Conservation (phyloP, 2,329 filamentous ascomycete species). For the Neonectria ditissima region DNA sequence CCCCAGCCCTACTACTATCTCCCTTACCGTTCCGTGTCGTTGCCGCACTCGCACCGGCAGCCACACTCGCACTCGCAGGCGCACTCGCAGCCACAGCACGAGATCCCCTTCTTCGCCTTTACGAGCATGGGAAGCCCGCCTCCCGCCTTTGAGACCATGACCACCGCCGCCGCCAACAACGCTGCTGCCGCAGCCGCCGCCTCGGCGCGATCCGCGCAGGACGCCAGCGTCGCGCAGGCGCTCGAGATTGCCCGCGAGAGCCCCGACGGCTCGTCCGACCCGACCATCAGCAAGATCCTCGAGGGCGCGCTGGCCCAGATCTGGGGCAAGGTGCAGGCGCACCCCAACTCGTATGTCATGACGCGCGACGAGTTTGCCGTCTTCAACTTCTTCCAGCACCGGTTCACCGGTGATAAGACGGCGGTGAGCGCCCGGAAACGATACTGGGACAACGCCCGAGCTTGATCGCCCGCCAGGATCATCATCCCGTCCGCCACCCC, state of each 20-base stretch:
- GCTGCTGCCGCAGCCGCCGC: slow-evolving; percentile 32
- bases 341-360: slow-evolving; percentile 79
- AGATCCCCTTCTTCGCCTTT: slow-evolving; percentile 37
- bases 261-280: slow-evolving; percentile 73
- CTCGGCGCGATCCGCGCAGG: slow-evolving; percentile 41
- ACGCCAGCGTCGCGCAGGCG: slow-evolving; percentile 70
- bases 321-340: slow-evolving; percentile 74
- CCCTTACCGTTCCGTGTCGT: slow-evolving; percentile 25
- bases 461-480: slow-evolving; percentile 44
- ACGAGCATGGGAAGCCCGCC: slow-evolving; percentile 33
- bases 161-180: slow-evolving; percentile 28
- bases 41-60: slow-evolving; percentile 17
- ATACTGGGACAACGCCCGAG: slow-evolving; percentile 64
- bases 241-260: slow-evolving; percentile 82
- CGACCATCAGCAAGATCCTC: slow-evolving; percentile 72
- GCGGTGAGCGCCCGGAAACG: slow-evolving; percentile 61
- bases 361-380: slow-evolving; percentile 82
- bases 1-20: slow-evolving; percentile 42
- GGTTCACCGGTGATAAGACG: slow-evolving; percentile 67
- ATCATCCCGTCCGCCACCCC: slow-evolving; percentile 23
- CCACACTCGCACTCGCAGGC: slow-evolving; percentile 23
- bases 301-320: slow-evolving; percentile 72
- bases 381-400: slow-evolving; percentile 84
- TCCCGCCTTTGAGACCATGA: slow-evolving; percentile 35
- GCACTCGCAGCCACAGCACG: slow-evolving; percentile 39